Conservation (phyloP, 2,329 filamentous ascomycete species). For the Monilinia polystroma region DNA sequence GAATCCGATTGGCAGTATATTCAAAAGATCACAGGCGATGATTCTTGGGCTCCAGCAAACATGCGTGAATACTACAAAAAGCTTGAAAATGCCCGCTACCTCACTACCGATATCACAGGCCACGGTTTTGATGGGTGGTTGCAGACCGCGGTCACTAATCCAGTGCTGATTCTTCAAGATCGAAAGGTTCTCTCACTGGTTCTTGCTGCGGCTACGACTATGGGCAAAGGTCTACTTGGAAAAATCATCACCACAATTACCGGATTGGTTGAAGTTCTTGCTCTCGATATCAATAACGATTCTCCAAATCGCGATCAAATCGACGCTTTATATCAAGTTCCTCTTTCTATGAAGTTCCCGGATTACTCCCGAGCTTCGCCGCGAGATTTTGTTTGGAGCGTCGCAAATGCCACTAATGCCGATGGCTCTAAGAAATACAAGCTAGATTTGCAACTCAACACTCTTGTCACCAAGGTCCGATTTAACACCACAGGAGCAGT, state of each 20-base stretch:
- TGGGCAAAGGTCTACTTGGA: background rate
- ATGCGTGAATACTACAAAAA: slow-evolving; percentile 46
- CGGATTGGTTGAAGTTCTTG: slow-evolving; percentile 10
- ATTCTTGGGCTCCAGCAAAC: slow-evolving; percentile 37
- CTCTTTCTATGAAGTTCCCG: slow-evolving; percentile 28
- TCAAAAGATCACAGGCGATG: slow-evolving; percentile 31
- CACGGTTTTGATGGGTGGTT: slow-evolving; percentile 40
- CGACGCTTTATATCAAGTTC: slow-evolving; percentile 32
- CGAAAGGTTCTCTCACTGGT: slow-evolving; percentile 24
- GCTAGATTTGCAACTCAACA: slow-evolving; percentile 31
- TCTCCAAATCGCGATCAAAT: slow-evolving; percentile 27
- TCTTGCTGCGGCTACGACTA: slow-evolving; percentile 5
- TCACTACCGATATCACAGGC: slow-evolving; percentile 39
- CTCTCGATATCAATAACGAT: slow-evolving; percentile 17
- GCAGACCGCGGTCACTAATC: slow-evolving; percentile 26
- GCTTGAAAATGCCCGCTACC: slow-evolving; percentile 47
- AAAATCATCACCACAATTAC: background rate
- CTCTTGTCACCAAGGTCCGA: slow-evolving; percentile 45
- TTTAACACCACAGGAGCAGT: slow-evolving; percentile 39
- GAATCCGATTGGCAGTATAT: slow-evolving; percentile 34
- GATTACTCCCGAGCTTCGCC: slow-evolving; percentile 28
- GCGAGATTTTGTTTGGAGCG: slow-evolving; percentile 29
- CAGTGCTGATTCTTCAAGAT: slow-evolving; percentile 27
- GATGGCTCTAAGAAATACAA: slow-evolving; percentile 31
- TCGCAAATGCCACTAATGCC: slow-evolving; percentile 27